Base-by-base conservation (phyloP, 306 rosid species). In the Lotus japonicus region DNA sequence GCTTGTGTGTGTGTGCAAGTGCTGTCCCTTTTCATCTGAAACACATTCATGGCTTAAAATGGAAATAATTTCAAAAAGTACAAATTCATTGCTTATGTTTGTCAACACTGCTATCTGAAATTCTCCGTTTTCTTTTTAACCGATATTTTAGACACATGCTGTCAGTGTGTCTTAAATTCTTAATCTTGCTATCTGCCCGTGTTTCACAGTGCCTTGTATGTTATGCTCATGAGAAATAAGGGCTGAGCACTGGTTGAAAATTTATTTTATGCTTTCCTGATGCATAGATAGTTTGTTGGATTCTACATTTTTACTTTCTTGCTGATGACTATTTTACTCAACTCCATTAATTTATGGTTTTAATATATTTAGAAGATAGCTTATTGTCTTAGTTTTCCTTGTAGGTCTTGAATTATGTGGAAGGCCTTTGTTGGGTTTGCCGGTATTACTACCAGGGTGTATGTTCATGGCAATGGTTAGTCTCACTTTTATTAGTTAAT, bases 391-490 rank as follows among this genome's bases (percentile, higher is more conserved):
- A 45, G 31, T 52, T 76, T 44, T 78, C 77, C 58, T 79, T 76
- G 76, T 77, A 94, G 98, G 92, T 90, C 75, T 78, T 84, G 81
- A 94, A 86, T 69, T 94, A 85, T 72, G 95, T 90, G 41, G 99
- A 94, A 84, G 99, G 99, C 74, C 88, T 94, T 69, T 90, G 97
- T 70, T 94, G 99, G 99, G 96, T 94, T 43, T 86, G 96, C 74
- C 97, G 92, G 43, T 94, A 94, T 75, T 94, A 94, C 81, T 90
- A 86, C 80, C 96, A 91, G 79, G 99, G 99, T 50, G 97, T 94
- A 60, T 88, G 97, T 86, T 94, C 99, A 26, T 94, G 99, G 99
- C 90, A 69, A 70, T 94, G 99, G 99, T 94, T 71, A 73, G 88
- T 79, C 21, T 17, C 33, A 7, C 64, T 75, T 69, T 81, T 61